phyloP scores from a whole-genome alignment of 495 filamentous ascomycete species.

The Neurospora sublineolata region DNA sequence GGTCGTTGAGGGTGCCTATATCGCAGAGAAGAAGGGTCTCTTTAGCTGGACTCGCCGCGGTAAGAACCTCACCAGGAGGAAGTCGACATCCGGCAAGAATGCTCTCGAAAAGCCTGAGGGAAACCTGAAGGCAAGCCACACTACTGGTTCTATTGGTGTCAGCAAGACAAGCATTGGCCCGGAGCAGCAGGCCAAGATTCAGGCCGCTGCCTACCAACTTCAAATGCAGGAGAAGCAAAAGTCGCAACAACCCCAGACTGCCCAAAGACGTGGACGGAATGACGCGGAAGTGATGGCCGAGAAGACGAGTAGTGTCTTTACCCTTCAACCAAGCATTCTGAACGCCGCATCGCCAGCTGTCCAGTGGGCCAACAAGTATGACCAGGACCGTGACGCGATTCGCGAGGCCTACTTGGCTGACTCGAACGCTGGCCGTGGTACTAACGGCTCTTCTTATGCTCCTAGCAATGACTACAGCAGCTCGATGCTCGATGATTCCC shows the following conservation, averaged over 20 bases:
- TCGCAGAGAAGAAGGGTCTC: constrained; percentile 86
- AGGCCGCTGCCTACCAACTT: constrained; percentile 74
- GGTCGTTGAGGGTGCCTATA: constrained; percentile 71
- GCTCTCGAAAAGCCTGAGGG: constrained; percentile 23
- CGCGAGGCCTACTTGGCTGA: constrained; percentile 71
- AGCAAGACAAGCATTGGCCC: constrained; percentile 85
- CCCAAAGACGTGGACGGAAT: constrained; percentile 36
- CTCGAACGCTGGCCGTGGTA: constrained; percentile 53
- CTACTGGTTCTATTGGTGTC: constrained; percentile 33
- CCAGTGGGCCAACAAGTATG: constrained; percentile 89
- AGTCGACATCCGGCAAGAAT: constrained; percentile 45
- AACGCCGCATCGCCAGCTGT: constrained; percentile 84
- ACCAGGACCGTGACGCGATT: constrained; percentile 59
- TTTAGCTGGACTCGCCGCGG: constrained; percentile 73
- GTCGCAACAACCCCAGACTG: constrained; percentile 30
- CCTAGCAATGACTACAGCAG: constrained; percentile 15
- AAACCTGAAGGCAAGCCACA: constrained; percentile 18
- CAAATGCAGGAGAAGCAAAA: constrained; percentile 51
- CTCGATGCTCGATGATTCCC: constrained; percentile 15
- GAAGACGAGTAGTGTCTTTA: constrained; percentile 87
- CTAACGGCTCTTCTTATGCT: constrained; percentile 18
- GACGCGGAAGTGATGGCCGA: constrained; percentile 45
- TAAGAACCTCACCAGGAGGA: constrained; percentile 52
- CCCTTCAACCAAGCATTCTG: constrained; percentile 73
- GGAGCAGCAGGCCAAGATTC: constrained; percentile 86